Percentiles rank a stretch among this genome's conserved stretches.
phyloP scores from a whole-genome alignment of 495 filamentous ascomycete species.

The Tuber indicum region DNA sequence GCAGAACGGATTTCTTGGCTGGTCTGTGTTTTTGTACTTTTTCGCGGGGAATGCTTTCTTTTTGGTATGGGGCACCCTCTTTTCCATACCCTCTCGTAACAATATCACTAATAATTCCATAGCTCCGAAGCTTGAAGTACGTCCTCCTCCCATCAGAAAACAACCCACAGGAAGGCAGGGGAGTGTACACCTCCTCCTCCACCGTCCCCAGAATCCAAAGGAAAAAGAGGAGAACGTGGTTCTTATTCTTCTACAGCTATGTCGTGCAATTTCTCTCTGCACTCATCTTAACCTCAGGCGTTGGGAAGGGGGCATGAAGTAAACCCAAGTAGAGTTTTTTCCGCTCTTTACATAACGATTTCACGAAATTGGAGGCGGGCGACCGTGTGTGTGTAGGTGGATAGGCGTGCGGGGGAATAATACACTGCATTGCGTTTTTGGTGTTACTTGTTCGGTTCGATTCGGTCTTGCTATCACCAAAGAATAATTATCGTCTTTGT shows the following conservation, averaged over 20 bases:
- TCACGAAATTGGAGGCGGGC: neutral
- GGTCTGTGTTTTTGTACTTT: constrained; percentile 81
- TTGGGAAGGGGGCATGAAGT: constrained; percentile 28
- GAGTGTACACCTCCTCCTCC: constrained; percentile 37
- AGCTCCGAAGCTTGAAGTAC: constrained; percentile 93
- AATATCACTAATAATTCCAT: constrained; percentile 6
- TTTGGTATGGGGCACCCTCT: constrained; percentile 54
- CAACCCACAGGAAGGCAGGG: constrained; percentile 51
- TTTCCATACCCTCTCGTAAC: neutral
- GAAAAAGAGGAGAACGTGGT: constrained; percentile 84
- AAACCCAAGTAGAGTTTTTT: neutral
- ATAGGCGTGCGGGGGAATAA: neutral
- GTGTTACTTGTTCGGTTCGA: neutral
- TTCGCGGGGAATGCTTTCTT: constrained; percentile 95
- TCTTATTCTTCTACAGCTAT: constrained; percentile 92
- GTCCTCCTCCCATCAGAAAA: constrained; percentile 69
- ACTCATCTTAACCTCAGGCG: constrained; percentile 64
- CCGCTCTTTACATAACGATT: neutral
- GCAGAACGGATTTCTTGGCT: constrained; percentile 69
- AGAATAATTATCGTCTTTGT: neutral
- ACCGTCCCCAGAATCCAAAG: constrained; percentile 54
- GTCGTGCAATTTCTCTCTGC: constrained; percentile 89
- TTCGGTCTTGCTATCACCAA: neutral
- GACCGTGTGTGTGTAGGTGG: neutral
- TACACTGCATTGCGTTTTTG: constrained; percentile 1